A percentile compares a stretch with the other conserved stretches of the same genome.
Evolutionary conservation across 441 rosid species (phyloP).

Genomic region (Hura crepitans): DNA sequence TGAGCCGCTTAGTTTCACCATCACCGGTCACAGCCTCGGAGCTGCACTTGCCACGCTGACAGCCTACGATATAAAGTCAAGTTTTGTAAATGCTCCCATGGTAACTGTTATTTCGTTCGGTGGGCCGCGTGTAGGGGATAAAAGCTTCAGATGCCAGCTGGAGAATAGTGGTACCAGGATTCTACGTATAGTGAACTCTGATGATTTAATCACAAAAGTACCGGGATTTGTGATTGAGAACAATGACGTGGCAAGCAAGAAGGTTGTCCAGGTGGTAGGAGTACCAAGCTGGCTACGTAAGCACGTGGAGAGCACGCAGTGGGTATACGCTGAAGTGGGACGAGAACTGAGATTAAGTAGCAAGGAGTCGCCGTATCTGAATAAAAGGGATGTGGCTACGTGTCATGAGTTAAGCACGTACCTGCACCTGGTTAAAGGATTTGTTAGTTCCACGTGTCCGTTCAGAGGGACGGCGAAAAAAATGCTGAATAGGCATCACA

Average conservation of each 20-base stretch:
- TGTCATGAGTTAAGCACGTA: slow-evolving; percentile 74
- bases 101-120: slow-evolving; percentile 72
- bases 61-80: slow-evolving; percentile 51
- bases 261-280: slow-evolving; percentile 18
- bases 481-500: slow-evolving; percentile 5
- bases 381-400: slow-evolving; percentile 45
- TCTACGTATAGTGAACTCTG: slow-evolving; percentile 63
- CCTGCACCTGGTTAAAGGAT: slow-evolving; percentile 45
- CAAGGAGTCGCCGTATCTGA: slow-evolving; percentile 48
- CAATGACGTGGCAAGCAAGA: slow-evolving; percentile 20
- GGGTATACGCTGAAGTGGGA: slow-evolving; percentile 71
- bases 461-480: slow-evolving; percentile 35
- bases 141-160: slow-evolving; percentile 41
- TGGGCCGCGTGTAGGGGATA: slow-evolving; percentile 76
- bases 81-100: slow-evolving; percentile 39
- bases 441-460: slow-evolving; percentile 48
- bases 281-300: slow-evolving; percentile 47
- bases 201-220: slow-evolving; percentile 68
- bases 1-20: slow-evolving; percentile 62
- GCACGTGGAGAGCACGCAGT: slow-evolving; percentile 49
- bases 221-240: slow-evolving; percentile 55
- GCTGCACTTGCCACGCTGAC: slow-evolving; percentile 59
- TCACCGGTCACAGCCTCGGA: slow-evolving; percentile 69
- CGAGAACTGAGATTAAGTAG: slow-evolving; percentile 55
- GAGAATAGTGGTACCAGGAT: slow-evolving; percentile 58